Base-by-base conservation (phyloP, 306 rosid species). In the Lupinus albus region DNA sequence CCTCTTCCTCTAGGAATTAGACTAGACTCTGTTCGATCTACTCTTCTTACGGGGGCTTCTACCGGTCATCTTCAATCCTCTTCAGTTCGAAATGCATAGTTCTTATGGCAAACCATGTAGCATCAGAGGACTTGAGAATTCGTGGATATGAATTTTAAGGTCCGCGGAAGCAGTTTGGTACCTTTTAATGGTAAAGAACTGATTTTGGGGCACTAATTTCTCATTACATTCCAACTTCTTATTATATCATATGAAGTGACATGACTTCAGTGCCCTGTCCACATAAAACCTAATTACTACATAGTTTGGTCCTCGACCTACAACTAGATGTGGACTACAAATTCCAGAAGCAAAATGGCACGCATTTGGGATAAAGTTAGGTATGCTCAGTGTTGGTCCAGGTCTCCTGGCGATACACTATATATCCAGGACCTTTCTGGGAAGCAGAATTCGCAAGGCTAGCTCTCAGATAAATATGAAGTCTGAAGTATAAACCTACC, bases 181-280 rank as follows among this genome's bases (percentile, higher is more conserved):
- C 16, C 17, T 12, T 46, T 46, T 13, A 13, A 2, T 17, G 16
- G 51, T 46, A 46, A 46, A n/a, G 9, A 13, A 13, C 51, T 5
- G 9, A n/a, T 14, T 8, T 46, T 46, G 51, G 17, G 51, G 17
- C 51, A 11, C 32, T 18, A 11, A 21, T 21, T 25, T 25, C 30
- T 25, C 30, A 25, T 25, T n/a, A n/a, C n/a, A n/a, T n/a, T 63
- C 60, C 52, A 52, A 54, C 46, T 45, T 53, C 54, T 33, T 48
- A 44, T 20, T 54, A 61, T 42, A 44, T 28, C 33, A 20, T 47
- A 66, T 11, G 3, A 32, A 15, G 15, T 28, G 32, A 46, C 1
- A 38, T 42, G 70, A 18, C 61, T 56, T 11, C 6, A 45, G 2
- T 49, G 16, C 25, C 25, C 21, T 14, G 18, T 49, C 2, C 11